These are phyloP conservation scores for Talaromyces sp. DNA, from an alignment of 2,329 filamentous ascomycete species.

Conservation along the genomic window DNA sequence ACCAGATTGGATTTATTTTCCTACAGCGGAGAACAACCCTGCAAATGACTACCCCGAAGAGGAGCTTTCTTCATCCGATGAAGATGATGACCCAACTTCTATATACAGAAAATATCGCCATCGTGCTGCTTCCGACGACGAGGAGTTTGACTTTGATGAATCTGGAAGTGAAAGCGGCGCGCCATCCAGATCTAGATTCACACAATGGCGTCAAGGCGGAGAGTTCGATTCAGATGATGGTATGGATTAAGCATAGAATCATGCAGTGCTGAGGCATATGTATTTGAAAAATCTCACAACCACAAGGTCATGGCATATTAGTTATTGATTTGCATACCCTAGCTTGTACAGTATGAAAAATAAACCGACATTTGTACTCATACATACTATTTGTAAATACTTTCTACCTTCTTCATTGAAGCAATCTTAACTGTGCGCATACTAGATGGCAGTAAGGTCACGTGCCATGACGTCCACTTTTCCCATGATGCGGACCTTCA, in stretches of 20 bases:
- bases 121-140: conserved; percentile 46
- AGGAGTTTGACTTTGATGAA: conserved; percentile 46
- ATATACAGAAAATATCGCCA: conserved; percentile 45
- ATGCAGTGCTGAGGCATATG: no score
- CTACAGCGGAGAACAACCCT: conserved; percentile 52
- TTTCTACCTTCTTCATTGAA: no score
- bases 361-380: no score
- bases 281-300: no score
- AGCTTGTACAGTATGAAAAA: no score
- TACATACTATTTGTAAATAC: no score
- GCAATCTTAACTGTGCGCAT: no score
- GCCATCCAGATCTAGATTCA: conserved; percentile 23
- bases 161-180: conserved; percentile 36
- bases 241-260: background rate
- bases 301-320: no score
- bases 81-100: conserved; percentile 44
- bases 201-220: conserved; percentile 21
- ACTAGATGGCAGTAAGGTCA: conserved; percentile 3
- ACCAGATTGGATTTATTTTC: background rate
- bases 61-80: conserved; percentile 52
- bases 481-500: conserved; percentile 4
- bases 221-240: conserved; percentile 37
- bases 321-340: no score
- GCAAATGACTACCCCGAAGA: conserved; percentile 56
- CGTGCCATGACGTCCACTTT: conserved; percentile 29